Percentiles rank a stretch among this genome's conserved stretches.
Conservation (phyloP, 148 eudicot species). For the Chenopodium berlandieri region DNA sequence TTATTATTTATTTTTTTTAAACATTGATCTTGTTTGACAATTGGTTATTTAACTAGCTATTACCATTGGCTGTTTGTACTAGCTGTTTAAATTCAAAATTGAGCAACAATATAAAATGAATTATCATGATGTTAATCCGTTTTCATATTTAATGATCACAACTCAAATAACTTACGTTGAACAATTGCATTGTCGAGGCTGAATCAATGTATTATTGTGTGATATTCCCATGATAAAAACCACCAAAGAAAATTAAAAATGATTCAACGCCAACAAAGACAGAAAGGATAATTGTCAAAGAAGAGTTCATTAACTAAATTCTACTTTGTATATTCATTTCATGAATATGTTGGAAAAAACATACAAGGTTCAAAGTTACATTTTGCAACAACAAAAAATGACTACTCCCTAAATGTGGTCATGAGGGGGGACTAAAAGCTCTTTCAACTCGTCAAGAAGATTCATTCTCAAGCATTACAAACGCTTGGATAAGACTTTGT, state of each 20-base stretch:
- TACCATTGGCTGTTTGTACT: too few species aligned
- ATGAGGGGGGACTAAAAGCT: neutral
- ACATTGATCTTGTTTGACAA: too few species aligned
- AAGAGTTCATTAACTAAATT: neutral
- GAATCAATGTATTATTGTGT: neutral
- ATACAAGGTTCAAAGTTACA: constrained; percentile 10
- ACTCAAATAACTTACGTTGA: too few species aligned
- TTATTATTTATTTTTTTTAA: too few species aligned
- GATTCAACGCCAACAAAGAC: neutral
- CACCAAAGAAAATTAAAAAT: neutral
- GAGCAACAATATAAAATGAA: too few species aligned
- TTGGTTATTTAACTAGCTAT: too few species aligned
- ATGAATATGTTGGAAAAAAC: neutral
- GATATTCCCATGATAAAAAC: neutral
- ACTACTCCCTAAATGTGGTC: constrained; percentile 6
- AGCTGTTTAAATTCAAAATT: too few species aligned
- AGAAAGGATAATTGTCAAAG: neutral
- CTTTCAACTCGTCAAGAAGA: constrained; percentile 31
- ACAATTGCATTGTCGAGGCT: too few species aligned
- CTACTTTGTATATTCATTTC: neutral
- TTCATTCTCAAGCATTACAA: constrained; percentile 73
- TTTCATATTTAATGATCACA: too few species aligned
- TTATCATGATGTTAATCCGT: too few species aligned
- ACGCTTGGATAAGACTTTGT: constrained; percentile 91
- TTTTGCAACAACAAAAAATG: neutral